Base-by-base conservation (phyloP, 257 asterid species). In the Forsythia viridissima region DNA sequence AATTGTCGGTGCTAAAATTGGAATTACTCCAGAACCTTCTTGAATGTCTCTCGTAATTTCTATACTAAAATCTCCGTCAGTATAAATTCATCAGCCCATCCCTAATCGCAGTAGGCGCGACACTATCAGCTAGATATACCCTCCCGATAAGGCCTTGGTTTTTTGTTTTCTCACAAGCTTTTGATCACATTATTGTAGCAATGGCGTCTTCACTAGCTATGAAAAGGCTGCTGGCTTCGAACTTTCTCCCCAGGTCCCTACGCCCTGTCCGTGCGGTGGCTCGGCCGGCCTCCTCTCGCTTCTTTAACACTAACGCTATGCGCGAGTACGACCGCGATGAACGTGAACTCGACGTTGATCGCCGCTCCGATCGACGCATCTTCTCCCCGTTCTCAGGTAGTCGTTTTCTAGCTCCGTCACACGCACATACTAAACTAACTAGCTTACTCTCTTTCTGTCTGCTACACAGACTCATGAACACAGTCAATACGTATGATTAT, bases 341-440 rank as follows among this genome's bases (percentile, higher is more conserved):
- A 16, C 85, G 90, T 51, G 89, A 83, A 13, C 41, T 59, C 0
- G 90, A 84, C 61, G 74, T 75, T 18, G 89, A 84, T 10, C 85
- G 86, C 65, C 85, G 85, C 8, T 55, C 79, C 20, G 87, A 81
- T 36, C 85, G 88, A n/a, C 86, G 90, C 70, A 77, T 80, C 11
- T 83, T 85, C 81, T 85, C 85, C 1, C 92, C 90, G 0, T 86
- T 88, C 87, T 34, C 86, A 66, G 90, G 92, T 88, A 82, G 76
- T 79, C 16, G 72, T 81, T 34, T 16, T 63, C 63, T 42, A 13
- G 0, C 39, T 82, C 72, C 77, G 9, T 67, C 11, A 51, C 4
- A 0, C 4, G 9, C 20, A 51, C 59, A 2, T 11, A 11, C 59
- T n/a, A n/a, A n/a, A n/a, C n/a, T n/a, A n/a, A n/a, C n/a, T 51